A percentile compares a stretch with the other conserved stretches of the same genome.
Conservation (phyloP, 306 rosid genomes). For the Dryas octopetala region DNA sequence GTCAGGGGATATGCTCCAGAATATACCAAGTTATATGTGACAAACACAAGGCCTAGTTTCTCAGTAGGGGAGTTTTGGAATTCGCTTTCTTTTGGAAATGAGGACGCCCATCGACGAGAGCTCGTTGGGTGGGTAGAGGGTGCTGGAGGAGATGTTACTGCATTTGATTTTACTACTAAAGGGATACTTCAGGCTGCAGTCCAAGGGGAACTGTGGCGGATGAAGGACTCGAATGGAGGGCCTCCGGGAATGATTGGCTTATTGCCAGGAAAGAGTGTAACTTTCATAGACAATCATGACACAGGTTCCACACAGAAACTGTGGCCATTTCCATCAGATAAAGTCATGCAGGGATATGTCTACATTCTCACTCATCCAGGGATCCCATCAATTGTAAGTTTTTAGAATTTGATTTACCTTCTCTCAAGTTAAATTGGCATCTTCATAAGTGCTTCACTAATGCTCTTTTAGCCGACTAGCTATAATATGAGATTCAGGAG, state of each 20-base stretch:
- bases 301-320: conserved; percentile 48
- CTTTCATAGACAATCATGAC: conserved; percentile 74
- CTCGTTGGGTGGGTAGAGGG: conserved; percentile 34
- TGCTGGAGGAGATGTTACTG: conserved; percentile 36
- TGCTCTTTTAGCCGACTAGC: too few relatives aligned
- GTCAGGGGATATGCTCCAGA: conserved; percentile 68
- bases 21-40: conserved; percentile 52
- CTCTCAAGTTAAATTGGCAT: background rate
- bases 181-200: conserved; percentile 39
- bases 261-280: conserved; percentile 66
- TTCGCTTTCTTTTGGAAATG: conserved; percentile 26
- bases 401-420: background rate
- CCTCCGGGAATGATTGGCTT: conserved; percentile 69
- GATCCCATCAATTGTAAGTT: conserved; percentile 51
- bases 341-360: conserved; percentile 69
- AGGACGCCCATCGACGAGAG: conserved; percentile 24
- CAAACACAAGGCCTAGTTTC: conserved; percentile 59
- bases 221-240: conserved; percentile 33
- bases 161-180: conserved; percentile 49
- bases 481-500: background rate
- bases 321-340: conserved; percentile 76
- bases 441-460: background rate
- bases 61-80: conserved; percentile 82
- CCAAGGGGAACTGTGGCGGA: conserved; percentile 33
- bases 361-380: conserved; percentile 80